phyloP scores from a whole-genome alignment of 2,329 filamentous ascomycete genomes.

The Plectosphaerella sp. region DNA sequence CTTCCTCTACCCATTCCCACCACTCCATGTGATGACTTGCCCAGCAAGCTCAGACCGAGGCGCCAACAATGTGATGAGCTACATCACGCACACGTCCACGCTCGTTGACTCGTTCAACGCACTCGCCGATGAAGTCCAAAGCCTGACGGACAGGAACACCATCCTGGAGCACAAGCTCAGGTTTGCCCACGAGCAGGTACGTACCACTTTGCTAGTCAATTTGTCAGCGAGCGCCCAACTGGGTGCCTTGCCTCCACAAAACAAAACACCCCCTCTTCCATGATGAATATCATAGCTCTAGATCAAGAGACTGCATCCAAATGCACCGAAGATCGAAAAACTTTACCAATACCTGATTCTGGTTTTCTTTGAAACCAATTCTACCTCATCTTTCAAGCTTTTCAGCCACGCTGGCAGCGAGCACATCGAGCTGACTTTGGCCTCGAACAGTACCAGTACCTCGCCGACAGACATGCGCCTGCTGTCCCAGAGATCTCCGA shows the following conservation, averaged over 20 bases:
- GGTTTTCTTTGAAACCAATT: slow-evolving; percentile 7
- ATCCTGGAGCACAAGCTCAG: slow-evolving; percentile 63
- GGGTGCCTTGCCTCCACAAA: background rate
- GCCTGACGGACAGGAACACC: slow-evolving; percentile 58
- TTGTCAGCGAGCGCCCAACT: slow-evolving; percentile 8
- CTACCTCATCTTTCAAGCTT: slow-evolving; percentile 4
- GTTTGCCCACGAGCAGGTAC: slow-evolving; percentile 63
- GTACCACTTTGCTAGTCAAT: slow-evolving; percentile 15
- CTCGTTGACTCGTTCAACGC: slow-evolving; percentile 61
- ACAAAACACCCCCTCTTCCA: slow-evolving; percentile 13
- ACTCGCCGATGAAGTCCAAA: slow-evolving; percentile 61
- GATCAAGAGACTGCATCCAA: slow-evolving; percentile 62
- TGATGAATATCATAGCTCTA: slow-evolving; percentile 69
- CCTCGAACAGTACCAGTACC: slow-evolving; percentile 50
- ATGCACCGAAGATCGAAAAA: slow-evolving; percentile 57
- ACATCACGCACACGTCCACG: slow-evolving; percentile 45
- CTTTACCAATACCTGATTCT: slow-evolving; percentile 36
- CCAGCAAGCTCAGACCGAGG: background rate
- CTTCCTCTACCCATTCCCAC: slow-evolving; percentile 3
- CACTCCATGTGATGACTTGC: background rate
- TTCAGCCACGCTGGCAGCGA: slow-evolving; percentile 1
- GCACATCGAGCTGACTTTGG: slow-evolving; percentile 10
- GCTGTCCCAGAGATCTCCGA: slow-evolving; percentile 62
- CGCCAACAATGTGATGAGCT: slow-evolving; percentile 31
- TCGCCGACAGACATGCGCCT: slow-evolving; percentile 65